Base-by-base conservation (phyloP, 192 early-diverging fungal species). In the Coemansia javaensis region DNA sequence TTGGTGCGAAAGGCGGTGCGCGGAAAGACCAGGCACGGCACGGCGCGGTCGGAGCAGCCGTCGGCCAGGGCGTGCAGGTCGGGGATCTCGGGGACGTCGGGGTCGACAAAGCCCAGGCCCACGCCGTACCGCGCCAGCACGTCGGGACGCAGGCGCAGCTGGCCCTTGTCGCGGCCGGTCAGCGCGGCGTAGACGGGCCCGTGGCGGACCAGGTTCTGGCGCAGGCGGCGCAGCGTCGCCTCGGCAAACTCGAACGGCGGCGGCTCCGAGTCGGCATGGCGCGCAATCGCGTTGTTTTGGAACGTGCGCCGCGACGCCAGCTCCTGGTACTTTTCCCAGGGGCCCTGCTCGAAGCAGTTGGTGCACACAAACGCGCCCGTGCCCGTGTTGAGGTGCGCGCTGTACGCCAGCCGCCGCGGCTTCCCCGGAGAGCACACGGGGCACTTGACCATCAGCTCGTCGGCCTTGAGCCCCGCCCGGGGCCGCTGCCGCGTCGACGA, bases 341-440 rank as follows among this genome's bases (percentile, higher is more conserved):
- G 34, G 0, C 84, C 82, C 33, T 78, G 66, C 33, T 63, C 63
- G 47, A 69, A 60, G 54, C 84, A 85, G 18, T 58, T 66, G 1
- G 69, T 70, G 42, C 84, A 85, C 30, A 74, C 54, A 68, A 78
- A 85, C 12, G 50, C 53, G 5, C 84, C 82, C 1, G 73, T 78
- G 25, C 53, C 36, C 13, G 75, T 60, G 34, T 69, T 63, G 7
- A 85, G 55, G 18, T 77, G 74, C 5, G 79, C 81, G 30, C 68
- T 63, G 52, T 79, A 82, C n/a, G 69, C 68, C 45, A 66, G 53
- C 11, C 75, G 75, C 52, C 64, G 63, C 15, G 75, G 53, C 53
- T 68, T 67, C 18, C 75, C 68, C 2, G 75, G 69, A 14, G 69
- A 71, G 36, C 75, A 77, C 11, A 47, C 44, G 0, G 75, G 75